A percentile compares a stretch with the other conserved stretches of the same genome.
phyloP scores from a whole-genome alignment of 1,284 basidiomycete genomes.

The Phellopilus nigrolimitatus region DNA sequence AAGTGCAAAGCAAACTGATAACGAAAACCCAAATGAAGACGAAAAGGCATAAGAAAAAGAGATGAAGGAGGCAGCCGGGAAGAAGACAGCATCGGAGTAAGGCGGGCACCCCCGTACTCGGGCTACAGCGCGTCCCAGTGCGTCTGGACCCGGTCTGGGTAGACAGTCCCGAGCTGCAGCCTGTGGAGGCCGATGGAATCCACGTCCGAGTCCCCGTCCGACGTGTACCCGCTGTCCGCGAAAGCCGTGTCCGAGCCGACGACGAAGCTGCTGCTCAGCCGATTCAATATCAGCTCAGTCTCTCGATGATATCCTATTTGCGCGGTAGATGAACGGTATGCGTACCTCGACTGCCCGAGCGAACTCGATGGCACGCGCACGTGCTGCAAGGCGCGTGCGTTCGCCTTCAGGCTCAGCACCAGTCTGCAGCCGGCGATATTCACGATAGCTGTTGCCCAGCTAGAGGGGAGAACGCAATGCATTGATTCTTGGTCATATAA shows the following conservation, averaged over 20 bases:
- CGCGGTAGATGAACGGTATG: too few relatives aligned
- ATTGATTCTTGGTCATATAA: neutral
- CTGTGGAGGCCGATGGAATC: slow-evolving; percentile 3
- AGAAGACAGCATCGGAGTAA: too few relatives aligned
- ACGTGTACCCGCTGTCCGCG: slow-evolving; percentile 4
- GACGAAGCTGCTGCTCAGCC: slow-evolving; percentile 14
- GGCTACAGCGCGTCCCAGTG: slow-evolving; percentile 16
- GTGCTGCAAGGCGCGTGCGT: slow-evolving; percentile 13
- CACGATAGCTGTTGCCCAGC: slow-evolving; percentile 19
- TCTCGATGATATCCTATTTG: too few relatives aligned
- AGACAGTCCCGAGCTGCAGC: slow-evolving; percentile 16
- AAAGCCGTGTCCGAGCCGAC: slow-evolving; percentile 7
- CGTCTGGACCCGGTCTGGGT: slow-evolving; percentile 5
- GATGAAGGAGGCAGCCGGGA: neutral
- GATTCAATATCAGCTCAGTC: too few relatives aligned
- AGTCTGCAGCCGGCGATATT: slow-evolving; percentile 18
- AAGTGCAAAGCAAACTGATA: too few relatives aligned
- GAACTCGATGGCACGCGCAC: neutral
- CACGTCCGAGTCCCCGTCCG: neutral
- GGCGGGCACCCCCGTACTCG: too few relatives aligned
- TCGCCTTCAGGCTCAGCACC: slow-evolving; percentile 19
- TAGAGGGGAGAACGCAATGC: neutral
- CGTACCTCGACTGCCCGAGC: slow-evolving; percentile 17
- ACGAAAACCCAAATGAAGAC: neutral
- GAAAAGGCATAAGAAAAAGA: neutral